These are phyloP conservation scores for Echites panduratus DNA, from an alignment of 257 asterid genomes.

Conservation along the genomic window DNA sequence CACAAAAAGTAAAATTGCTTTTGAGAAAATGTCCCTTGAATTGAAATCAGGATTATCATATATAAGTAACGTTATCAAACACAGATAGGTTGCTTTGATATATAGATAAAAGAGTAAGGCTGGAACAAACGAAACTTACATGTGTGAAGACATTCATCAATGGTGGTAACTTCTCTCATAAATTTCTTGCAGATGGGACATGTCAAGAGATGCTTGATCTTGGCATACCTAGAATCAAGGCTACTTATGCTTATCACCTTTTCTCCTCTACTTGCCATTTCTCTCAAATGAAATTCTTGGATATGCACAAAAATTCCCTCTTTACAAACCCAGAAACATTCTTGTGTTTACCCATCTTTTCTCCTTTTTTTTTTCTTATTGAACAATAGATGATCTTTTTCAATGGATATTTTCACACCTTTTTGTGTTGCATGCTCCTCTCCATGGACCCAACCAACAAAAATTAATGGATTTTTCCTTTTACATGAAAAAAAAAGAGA, in stretches of 20 bases:
- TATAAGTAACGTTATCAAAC: too few relatives aligned
- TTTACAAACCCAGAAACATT: not conserved
- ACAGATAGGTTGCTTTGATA: too few relatives aligned
- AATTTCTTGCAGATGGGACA: constrained; percentile 17
- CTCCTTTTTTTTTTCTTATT: too few relatives aligned
- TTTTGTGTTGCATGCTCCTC: not conserved
- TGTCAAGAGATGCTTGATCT: constrained; percentile 9
- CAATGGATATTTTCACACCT: not conserved
- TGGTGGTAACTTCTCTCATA: constrained; percentile 7
- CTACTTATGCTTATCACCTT: not conserved
- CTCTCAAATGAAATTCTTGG: not conserved
- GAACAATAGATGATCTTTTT: not conserved
- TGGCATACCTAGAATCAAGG: not conserved
- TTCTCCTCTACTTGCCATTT: not conserved
- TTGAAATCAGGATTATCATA: too few relatives aligned
- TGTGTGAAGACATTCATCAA: constrained; percentile 23
- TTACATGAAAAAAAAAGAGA: not conserved
- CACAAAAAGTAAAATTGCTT: not conserved
- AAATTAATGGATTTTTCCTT: not conserved
- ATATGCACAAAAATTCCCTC: not conserved
- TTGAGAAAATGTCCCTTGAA: too few relatives aligned
- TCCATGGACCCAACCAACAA: not conserved
- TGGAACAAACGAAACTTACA: not conserved
- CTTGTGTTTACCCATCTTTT: too few relatives aligned
- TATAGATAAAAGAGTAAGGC: not conserved